Evolutionary conservation across 2,329 filamentous ascomycete species (phyloP), one percentile per base, ranked within the genome.

Genomic region (Monosporascus sp.): DNA sequence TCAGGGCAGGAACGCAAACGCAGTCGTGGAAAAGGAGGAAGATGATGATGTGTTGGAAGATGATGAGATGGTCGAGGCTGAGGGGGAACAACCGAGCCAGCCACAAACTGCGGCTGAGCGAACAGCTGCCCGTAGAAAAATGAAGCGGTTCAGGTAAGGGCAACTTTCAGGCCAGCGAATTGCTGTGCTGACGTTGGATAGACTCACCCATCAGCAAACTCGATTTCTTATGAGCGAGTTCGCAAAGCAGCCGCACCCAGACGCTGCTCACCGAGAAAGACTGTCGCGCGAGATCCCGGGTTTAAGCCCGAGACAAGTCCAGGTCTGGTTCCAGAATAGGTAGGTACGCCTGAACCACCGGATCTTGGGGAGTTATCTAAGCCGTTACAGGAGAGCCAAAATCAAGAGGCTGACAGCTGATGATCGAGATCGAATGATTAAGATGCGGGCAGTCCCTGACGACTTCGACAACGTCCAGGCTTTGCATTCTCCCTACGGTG

Each of bases 271-370:
- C 69, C 81, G 92, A 57, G 92, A 96, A 68, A 81, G 90, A 47
- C 77, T 97, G 38, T 93, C 92, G 4, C 79, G 88, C 58, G 90
- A 97, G 68, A 97, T 97, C 46, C 92, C 93, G 35, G 93, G 92
- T 1, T 74, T 97, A 48, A 96, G 89, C 63, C 90, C 92, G 38
- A 84, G 92, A 56, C 92, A 97, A 68, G 93, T 97, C 24, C 92
- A 97, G 70, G 92, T 97, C 48, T 97, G 92, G 93, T 97, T 97
- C 72, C 92, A 97, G 72, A 97, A 97, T 72, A 84, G 92, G 92
- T 96, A 80, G 63, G 79, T 65, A 41, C 45, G 18, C 43, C n/a
- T 41, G 50, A 8, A 37, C 18, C 22, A 22, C 20, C 48, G 6
- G 24, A 20, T 56, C 52, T 61, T 63, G 45, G 66, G 24, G 50